Evolutionary conservation across 352 stramenopile species (phyloP).

Genomic region (Phytophthora uliginosa): DNA sequence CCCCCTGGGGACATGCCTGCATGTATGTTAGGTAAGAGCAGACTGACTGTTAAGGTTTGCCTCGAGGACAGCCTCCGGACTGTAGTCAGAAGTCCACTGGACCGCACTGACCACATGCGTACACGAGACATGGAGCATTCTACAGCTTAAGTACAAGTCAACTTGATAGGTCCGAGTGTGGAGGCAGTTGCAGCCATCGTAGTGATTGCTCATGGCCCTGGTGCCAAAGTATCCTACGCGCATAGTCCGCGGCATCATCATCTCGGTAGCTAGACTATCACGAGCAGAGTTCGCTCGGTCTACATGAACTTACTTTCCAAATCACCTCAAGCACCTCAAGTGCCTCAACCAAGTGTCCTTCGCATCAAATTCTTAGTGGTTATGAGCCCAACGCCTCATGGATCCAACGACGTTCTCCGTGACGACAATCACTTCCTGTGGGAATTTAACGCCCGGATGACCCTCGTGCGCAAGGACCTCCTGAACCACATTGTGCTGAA

Average conservation of each 20-base stretch:
- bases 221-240: neutral
- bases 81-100: neutral
- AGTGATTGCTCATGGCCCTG: neutral
- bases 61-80: neutral
- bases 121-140: neutral
- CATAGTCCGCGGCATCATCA: neutral
- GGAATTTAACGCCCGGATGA: neutral
- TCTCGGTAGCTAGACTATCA: neutral
- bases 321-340: neutral
- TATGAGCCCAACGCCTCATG: neutral
- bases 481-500: neutral
- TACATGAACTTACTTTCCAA: neutral
- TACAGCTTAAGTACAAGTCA: neutral
- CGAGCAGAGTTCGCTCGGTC: neutral
- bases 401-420: neutral
- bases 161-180: neutral
- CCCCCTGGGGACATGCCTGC: too few species aligned
- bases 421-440: neutral
- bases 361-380: neutral
- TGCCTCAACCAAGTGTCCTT: neutral
- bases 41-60: neutral
- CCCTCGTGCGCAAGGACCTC: neutral
- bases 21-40: too few species aligned
- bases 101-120: neutral
- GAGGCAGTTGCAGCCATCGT: neutral